Evolutionary conservation across 176 grass and related monocot species (phyloP).

Genomic region (Thalia dealbata): DNA sequence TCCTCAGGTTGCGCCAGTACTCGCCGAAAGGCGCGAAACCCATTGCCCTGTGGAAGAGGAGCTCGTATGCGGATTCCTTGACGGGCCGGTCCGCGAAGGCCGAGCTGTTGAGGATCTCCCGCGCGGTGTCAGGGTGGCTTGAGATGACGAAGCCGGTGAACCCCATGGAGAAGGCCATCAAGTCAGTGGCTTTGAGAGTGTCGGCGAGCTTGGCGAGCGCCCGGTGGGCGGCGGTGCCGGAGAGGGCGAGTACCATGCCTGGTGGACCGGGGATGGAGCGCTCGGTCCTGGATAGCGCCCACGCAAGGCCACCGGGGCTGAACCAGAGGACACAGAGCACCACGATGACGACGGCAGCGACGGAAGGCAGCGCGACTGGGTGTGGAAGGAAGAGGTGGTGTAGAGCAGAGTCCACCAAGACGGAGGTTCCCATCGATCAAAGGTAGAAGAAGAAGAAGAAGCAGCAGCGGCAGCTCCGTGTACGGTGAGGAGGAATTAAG

Average conservation of each 20-base stretch:
- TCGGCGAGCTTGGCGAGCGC: slow-evolving; percentile 10
- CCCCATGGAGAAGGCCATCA: slow-evolving; percentile 35
- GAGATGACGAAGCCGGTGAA: slow-evolving; percentile 32
- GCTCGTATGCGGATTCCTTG: slow-evolving; percentile 21
- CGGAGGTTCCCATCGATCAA: neutral
- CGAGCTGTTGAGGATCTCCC: slow-evolving; percentile 33
- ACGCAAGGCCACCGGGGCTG: slow-evolving; percentile 24
- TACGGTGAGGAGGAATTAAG: neutral
- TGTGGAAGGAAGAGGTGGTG: slow-evolving; percentile 12
- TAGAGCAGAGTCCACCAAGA: neutral
- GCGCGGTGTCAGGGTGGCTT: slow-evolving; percentile 18
- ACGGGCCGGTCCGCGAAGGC: slow-evolving; percentile 29
- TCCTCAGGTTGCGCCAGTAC: slow-evolving; percentile 37
- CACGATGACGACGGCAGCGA: slow-evolving; percentile 10
- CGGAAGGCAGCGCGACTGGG: neutral
- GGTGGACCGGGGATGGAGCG: slow-evolving; percentile 16
- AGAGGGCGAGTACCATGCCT: slow-evolving; percentile 12
- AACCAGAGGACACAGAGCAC: slow-evolving; percentile 12
- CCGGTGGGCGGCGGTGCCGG: slow-evolving; percentile 25
- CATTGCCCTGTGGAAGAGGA: slow-evolving; percentile 19
- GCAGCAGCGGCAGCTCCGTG: no score
- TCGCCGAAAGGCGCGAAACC: slow-evolving; percentile 33
- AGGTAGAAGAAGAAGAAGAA: neutral
- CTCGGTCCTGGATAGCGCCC: slow-evolving; percentile 10
- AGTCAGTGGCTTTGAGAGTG: slow-evolving; percentile 8